Base-by-base conservation (phyloP, 2,329 filamentous ascomycete species). In the Metarhizium brunneum region DNA sequence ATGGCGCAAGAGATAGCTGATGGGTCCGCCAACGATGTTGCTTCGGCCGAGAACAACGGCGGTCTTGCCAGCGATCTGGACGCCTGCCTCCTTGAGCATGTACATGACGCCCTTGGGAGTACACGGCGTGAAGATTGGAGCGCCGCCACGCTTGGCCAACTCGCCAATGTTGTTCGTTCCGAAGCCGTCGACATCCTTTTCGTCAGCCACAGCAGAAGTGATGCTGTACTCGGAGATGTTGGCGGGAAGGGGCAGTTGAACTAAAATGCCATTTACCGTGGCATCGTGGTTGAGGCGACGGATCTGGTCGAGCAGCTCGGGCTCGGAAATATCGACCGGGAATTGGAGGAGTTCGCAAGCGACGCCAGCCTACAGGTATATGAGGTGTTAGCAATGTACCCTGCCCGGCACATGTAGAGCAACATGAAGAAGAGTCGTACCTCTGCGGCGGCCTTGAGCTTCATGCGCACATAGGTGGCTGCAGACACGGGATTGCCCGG, bases 401-500 rank as follows among this genome's bases (percentile, higher is more conserved):
- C 32, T n/a, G 11, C 51, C 29, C 40, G 42, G 5, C 42, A 18
- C 18, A 43, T 50, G 25, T 45, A 25, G 14, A 14, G 42, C n/a
- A 45, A 16, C n/a, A 20, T 45, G 42, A 16, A 20, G 5, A 45
- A 20, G 5, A 14, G n/a, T 35, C 54, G 64, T 76, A 91, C 88
- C 81, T 97, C 94, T 70, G 89, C 79, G 57, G 94, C 94, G 62
- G 94, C 94, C 81, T 96, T 99, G 68, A 96, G 77, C 79, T 99
- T 99, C 94, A 99, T 99, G 75, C 92, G 92, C 74, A 99, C 92
- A 88, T 99, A 99, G 53, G 92, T 97, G 67, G 86, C 88, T 92
- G 66, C 60, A 56, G 57, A 70, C 64, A 71, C 66, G 70, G 50
- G 40, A 42, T 20, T 42, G n/a, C 18, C 48, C 29, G 36, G 42